Evolutionary conservation across 805 yeast genomes (phyloP).

Genomic region (Candida krabiensis): DNA sequence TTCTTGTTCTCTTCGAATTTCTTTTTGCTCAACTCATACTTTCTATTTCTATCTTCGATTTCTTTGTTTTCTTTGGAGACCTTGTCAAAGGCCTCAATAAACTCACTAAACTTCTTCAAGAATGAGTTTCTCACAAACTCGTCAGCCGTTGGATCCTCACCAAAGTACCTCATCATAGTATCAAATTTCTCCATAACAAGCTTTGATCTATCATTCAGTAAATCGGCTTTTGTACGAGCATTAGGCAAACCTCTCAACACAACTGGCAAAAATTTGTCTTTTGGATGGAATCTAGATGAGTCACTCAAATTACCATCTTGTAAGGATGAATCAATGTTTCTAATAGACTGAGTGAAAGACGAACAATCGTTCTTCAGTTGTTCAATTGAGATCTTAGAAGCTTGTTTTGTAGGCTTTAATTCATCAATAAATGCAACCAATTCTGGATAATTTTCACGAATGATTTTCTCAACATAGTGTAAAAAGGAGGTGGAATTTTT

Average conservation of each 20-base stretch:
- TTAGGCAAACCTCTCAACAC: slow-evolving; percentile 68
- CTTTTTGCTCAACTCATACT: slow-evolving; percentile 74
- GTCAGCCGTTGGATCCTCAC: slow-evolving; percentile 79
- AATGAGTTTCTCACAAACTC: slow-evolving; percentile 64
- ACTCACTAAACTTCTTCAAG: slow-evolving; percentile 76
- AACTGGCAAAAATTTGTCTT: slow-evolving; percentile 64
- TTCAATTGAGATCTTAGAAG: slow-evolving; percentile 78
- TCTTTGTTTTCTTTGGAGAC: slow-evolving; percentile 78
- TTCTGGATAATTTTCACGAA: slow-evolving; percentile 84
- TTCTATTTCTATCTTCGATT: slow-evolving; percentile 77
- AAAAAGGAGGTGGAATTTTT: slow-evolving; percentile 83
- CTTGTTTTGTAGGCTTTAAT: slow-evolving; percentile 52
- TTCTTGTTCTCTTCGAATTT: slow-evolving; percentile 46
- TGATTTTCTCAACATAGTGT: slow-evolving; percentile 86
- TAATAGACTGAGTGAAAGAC: slow-evolving; percentile 58
- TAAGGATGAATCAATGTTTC: slow-evolving; percentile 71
- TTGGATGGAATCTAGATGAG: slow-evolving; percentile 75
- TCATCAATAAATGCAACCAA: slow-evolving; percentile 75
- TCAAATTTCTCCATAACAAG: slow-evolving; percentile 66
- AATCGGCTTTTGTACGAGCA: slow-evolving; percentile 69
- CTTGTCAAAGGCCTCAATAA: slow-evolving; percentile 73
- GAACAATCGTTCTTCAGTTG: slow-evolving; percentile 74
- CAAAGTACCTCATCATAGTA: slow-evolving; percentile 76
- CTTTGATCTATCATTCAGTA: slow-evolving; percentile 62
- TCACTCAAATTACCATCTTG: slow-evolving; percentile 86